phyloP scores from a whole-genome alignment of 805 yeast species.

The Cyberlindnera xylosilytica region DNA sequence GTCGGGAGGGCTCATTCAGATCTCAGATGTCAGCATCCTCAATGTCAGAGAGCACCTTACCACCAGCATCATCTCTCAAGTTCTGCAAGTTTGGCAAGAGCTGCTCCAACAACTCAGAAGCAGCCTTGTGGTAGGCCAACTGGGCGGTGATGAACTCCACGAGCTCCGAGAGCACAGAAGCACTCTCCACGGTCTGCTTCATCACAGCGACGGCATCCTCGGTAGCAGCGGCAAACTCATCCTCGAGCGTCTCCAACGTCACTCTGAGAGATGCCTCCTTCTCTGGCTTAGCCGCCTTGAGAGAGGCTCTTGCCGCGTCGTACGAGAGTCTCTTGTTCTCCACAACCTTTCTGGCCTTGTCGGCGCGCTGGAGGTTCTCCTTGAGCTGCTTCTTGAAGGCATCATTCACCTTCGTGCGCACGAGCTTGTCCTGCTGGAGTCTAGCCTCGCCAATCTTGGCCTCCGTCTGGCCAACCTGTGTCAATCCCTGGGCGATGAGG shows the following conservation, averaged over 20 bases:
- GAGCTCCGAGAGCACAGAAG: slow-evolving; percentile 65
- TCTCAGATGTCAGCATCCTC: slow-evolving; percentile 24
- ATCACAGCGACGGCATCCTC: slow-evolving; percentile 82
- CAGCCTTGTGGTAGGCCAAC: slow-evolving; percentile 74
- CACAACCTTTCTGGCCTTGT: slow-evolving; percentile 67
- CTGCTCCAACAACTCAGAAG: slow-evolving; percentile 61
- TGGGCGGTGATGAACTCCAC: slow-evolving; percentile 74
- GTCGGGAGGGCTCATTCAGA: too few species aligned
- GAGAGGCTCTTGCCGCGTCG: slow-evolving; percentile 68
- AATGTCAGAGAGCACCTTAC: slow-evolving; percentile 21
- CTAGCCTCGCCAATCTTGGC: slow-evolving; percentile 78
- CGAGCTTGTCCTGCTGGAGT: slow-evolving; percentile 75
- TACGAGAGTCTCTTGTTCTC: slow-evolving; percentile 75
- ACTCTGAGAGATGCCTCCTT: slow-evolving; percentile 73
- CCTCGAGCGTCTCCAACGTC: slow-evolving; percentile 80
- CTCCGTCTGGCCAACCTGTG: slow-evolving; percentile 66
- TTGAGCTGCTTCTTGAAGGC: slow-evolving; percentile 61
- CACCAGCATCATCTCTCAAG: slow-evolving; percentile 50
- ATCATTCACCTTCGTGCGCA: slow-evolving; percentile 65
- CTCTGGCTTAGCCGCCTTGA: slow-evolving; percentile 51
- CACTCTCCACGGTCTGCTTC: slow-evolving; percentile 74
- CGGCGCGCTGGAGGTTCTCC: slow-evolving; percentile 58
- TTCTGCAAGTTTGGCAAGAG: slow-evolving; percentile 63
- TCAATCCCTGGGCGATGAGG: slow-evolving; percentile 59
- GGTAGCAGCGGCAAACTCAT: slow-evolving; percentile 83